phyloP scores from a whole-genome alignment of 768 basidiomycete species.

The Serendipita sp. region DNA sequence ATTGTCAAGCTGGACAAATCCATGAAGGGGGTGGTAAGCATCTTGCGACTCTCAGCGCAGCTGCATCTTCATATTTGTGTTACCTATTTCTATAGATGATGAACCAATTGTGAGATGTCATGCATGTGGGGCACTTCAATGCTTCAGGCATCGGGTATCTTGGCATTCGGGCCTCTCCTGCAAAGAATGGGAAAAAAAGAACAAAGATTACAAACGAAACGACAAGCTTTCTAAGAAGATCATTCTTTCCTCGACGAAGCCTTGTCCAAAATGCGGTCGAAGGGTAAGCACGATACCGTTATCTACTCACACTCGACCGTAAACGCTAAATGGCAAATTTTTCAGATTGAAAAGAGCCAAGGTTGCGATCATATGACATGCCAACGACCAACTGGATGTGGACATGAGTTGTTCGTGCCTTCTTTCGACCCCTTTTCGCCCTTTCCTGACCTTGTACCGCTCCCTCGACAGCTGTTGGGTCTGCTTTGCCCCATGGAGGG shows the following conservation, averaged over 20 bases:
- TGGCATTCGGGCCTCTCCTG: background rate
- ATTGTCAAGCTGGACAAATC: background rate
- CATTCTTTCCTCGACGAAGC: background rate
- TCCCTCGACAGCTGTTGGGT: background rate
- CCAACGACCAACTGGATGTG: background rate
- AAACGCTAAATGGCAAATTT: background rate
- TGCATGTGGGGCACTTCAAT: background rate
- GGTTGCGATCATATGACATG: slow-evolving; percentile 4
- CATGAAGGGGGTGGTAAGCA: background rate
- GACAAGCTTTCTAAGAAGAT: background rate
- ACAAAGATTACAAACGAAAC: background rate
- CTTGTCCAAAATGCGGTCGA: background rate
- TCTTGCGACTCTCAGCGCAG: background rate
- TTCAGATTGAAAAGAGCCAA: background rate
- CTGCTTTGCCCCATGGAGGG: background rate
- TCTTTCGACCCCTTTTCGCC: background rate
- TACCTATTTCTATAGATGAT: background rate
- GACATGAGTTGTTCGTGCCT: background rate
- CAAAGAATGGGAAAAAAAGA: background rate
- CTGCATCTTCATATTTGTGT: background rate
- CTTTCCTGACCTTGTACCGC: background rate
- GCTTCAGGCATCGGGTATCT: background rate
- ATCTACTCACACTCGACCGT: background rate
- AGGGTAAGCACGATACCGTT: background rate
- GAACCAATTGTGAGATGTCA: background rate